A percentile compares a stretch with the other conserved stretches of the same genome.
These are phyloP conservation scores for Fusarium phyllophilum DNA, from an alignment of 2,329 filamentous ascomycete species.

Conservation along the genomic window DNA sequence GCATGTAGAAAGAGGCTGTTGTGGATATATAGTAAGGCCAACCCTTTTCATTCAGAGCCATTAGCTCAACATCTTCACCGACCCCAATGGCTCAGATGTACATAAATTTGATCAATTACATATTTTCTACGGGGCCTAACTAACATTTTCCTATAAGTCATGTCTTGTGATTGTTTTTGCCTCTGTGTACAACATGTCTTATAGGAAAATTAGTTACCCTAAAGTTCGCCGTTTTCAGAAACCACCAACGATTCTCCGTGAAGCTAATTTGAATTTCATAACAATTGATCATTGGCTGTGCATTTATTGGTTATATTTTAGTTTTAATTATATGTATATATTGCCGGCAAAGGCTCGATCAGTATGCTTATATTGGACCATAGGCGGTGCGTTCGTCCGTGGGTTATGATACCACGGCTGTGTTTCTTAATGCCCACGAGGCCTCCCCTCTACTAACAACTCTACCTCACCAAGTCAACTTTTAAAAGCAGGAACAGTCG, in stretches of 20 bases:
- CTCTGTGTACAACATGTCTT: too few relatives aligned
- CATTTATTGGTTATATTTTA: neutral
- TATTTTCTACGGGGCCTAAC: neutral
- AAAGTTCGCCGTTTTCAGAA: neutral
- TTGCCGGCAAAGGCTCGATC: neutral
- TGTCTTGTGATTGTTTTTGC: neutral
- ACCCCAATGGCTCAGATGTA: too few relatives aligned
- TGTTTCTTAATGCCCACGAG: neutral
- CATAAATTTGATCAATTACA: neutral
- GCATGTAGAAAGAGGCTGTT: neutral
- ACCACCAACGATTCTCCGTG: neutral
- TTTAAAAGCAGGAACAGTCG: neutral
- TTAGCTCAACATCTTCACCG: neutral
- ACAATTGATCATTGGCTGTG: neutral
- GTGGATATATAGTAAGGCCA: neutral
- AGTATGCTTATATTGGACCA: too few relatives aligned
- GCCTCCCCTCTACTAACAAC: neutral
- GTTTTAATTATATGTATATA: neutral
- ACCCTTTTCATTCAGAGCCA: neutral
- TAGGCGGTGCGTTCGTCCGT: neutral
- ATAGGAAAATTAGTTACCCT: neutral
- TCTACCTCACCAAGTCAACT: neutral
- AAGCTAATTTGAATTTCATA: neutral
- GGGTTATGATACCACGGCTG: neutral
- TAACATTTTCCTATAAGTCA: neutral